Base-by-base conservation (phyloP, 805 yeast genomes). In the Wickerhamomyces bovis region DNA sequence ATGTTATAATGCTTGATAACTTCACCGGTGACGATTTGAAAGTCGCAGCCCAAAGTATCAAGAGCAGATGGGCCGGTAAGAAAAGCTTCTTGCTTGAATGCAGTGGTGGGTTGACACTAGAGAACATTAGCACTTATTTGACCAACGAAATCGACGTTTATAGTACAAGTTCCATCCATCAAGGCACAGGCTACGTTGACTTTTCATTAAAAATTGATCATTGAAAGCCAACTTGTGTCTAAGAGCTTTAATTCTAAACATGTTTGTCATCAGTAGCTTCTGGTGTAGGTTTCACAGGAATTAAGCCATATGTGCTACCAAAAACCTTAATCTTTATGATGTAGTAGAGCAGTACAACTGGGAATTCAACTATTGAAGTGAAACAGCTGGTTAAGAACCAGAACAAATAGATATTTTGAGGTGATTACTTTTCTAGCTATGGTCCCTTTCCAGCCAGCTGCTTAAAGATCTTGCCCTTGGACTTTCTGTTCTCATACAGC, bases 1-100 rank as follows among this genome's bases (percentile, higher is more conserved):
- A 90, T 64, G 86, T 92, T 19, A 83, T 92, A 50, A 90, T 90
- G 98, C 75, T 90, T 60, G 98, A 90, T 61, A 90, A 90, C 64
- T 92, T 92, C 64, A 62, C 73, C 4, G 87, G 89, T 2, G 77
- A 73, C 1, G 84, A 74, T 16, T 70, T 90, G 48, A 80, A 76
- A 51, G 54, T 61, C 0, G 92, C 84, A 18, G 95, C 97, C 0
- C 62, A 61, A 25, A 74, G 66, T 52, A 68, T 90, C 51, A 89
- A 83, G 62, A 48, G 56, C 3, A 71, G 71, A 54, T 87, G 86
- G 80, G 56, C 61, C 4, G 65, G 64, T 13, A 58, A 62, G 38
- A 75, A 72, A 47, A 56, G 69, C 1, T 89, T 87, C 55, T 65
- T 88, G 52, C 72, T 90, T 44, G 98, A 90, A 66, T 90, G 97